phyloP scores from a whole-genome alignment of 345 rosid species.

The Gossypium stocksii region DNA sequence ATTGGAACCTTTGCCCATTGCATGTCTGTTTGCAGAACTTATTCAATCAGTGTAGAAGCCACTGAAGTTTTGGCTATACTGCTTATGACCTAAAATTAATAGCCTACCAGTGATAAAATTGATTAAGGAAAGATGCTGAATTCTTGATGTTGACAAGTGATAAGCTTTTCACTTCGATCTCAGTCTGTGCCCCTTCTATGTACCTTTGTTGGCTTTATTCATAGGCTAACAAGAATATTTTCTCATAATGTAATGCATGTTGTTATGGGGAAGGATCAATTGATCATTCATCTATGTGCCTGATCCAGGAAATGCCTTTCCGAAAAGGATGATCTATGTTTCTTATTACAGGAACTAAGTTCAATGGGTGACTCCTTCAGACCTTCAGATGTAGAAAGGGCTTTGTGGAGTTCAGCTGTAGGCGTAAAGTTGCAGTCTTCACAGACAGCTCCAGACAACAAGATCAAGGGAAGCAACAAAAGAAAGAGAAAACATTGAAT shows the following conservation, averaged over 20 bases:
- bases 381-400: constrained; percentile 78
- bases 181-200: neutral
- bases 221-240: neutral
- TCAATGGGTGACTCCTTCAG: constrained; percentile 47
- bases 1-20: constrained; percentile 3
- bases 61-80: neutral
- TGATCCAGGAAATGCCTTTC: neutral
- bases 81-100: neutral
- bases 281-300: neutral
- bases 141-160: neutral
- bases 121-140: neutral
- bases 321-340: neutral
- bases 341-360: constrained; percentile 53
- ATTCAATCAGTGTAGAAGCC: neutral
- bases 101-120: neutral
- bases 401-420: constrained; percentile 68
- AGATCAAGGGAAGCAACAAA: constrained; percentile 30
- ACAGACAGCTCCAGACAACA: constrained; percentile 19
- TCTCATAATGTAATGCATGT: neutral
- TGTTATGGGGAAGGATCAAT: neutral
- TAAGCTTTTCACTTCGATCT: neutral
- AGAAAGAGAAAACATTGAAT: constrained; percentile 66
- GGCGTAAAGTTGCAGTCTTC: constrained; percentile 35
- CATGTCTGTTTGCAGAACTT: neutral
- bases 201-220: neutral